Evolutionary conservation across 2,329 filamentous ascomycete species (phyloP).

Genomic region (Cladosporium sphaerospermum): DNA sequence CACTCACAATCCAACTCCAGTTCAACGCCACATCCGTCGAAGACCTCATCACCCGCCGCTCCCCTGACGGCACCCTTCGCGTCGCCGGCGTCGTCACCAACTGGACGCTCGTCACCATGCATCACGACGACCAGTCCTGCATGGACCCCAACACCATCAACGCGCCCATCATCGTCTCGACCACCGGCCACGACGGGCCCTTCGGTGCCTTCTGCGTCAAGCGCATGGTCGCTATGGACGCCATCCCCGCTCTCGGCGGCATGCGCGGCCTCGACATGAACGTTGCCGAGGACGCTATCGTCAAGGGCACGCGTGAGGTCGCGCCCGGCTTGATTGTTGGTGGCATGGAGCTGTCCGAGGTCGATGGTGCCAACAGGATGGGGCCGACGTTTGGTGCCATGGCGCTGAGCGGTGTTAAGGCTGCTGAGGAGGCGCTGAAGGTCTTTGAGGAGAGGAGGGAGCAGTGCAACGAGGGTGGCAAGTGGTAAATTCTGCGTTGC

Average conservation of each 20-base stretch:
- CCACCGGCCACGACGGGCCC: slow-evolving; percentile 84
- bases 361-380: slow-evolving; percentile 69
- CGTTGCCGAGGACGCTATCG: slow-evolving; percentile 83
- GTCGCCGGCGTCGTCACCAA: slow-evolving; percentile 90
- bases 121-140: slow-evolving; percentile 61
- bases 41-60: slow-evolving; percentile 78
- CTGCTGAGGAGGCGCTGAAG: slow-evolving; percentile 75
- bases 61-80: slow-evolving; percentile 48
- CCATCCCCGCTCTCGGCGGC: slow-evolving; percentile 74
- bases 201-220: slow-evolving; percentile 90
- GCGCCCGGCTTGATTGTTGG: slow-evolving; percentile 85
- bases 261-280: slow-evolving; percentile 96
- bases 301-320: slow-evolving; percentile 84
- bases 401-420: slow-evolving; percentile 81
- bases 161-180: slow-evolving; percentile 79
- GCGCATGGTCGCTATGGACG: slow-evolving; percentile 81
- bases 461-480: slow-evolving; percentile 56
- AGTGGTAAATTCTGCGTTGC: neutral
- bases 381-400: slow-evolving; percentile 85
- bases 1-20: neutral
- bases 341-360: slow-evolving; percentile 55
- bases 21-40: slow-evolving; percentile 94
- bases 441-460: slow-evolving; percentile 72
- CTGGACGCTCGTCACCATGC: slow-evolving; percentile 78
- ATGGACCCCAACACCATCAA: slow-evolving; percentile 99